Base-by-base conservation (phyloP, 2,329 filamentous ascomycete species). In the Remersonia thermophila region DNA sequence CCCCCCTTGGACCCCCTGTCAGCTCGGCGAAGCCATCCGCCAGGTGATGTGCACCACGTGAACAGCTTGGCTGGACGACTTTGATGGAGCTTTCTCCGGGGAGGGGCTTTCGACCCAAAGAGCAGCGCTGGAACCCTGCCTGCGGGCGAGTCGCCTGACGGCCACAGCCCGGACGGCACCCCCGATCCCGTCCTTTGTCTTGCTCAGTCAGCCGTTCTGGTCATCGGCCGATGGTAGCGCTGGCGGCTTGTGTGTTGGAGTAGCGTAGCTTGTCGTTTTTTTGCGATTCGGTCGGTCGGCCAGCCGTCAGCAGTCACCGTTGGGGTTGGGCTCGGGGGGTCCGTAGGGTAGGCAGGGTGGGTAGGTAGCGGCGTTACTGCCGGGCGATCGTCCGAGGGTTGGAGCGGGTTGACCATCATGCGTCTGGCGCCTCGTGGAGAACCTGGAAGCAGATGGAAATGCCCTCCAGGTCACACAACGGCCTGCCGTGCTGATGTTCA, bases 41-140 rank as follows among this genome's bases (percentile, higher is more conserved):
- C 42, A 43, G 35, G 31, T 43, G 43, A 45, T 38, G 36, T 32
- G 27, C 17, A 39, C 43, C 43, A 45, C 43, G 43, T 45, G 43
- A 45, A 45, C 40, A 38, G 17, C 32, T 34, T 34, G 36, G 31
- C 27, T 38, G 7, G 29, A 14, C 7, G 12, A 15, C 16, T 14
- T 10, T 18, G 7, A 35, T 16, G 27, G 20, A 12, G 30, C 17
- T 3, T 12, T 10, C 31, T 32, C 20, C 20, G 20, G 25, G n/a
- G n/a, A 23, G 20, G 10, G 30, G 15, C 7, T 15, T 10, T 8
- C 20, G 20, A 9, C 20, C 20, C 20, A 23, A 23, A 23, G 20
- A 23, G 9, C 5, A 23, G 5, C 9, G 20, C 13, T 8, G 20
- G 9, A 23, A 23, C 20, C 9, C 9, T 23, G 20, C 9, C 20